Percentiles rank a stretch among this genome's conserved stretches.
phyloP scores from a whole-genome alignment of 306 rosid genomes.

The Ceratonia siliqua region DNA sequence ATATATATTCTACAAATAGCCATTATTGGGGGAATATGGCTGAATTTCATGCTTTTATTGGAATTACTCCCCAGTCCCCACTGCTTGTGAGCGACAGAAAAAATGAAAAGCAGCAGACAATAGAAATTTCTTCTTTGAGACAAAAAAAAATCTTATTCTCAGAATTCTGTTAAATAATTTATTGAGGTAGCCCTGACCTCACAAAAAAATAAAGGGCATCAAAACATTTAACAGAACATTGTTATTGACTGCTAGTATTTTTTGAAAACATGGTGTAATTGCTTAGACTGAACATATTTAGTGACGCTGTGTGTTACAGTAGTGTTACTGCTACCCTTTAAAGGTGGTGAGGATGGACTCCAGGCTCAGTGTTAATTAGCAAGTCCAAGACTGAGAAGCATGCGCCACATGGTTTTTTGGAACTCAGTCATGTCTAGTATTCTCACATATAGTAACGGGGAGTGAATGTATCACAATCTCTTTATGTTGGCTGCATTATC shows the following conservation, averaged over 20 bases:
- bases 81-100: not conserved
- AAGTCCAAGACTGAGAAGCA: slow-evolving; percentile 11
- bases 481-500: not conserved
- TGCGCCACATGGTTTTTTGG: slow-evolving; percentile 4
- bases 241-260: not conserved
- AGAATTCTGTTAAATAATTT: not conserved
- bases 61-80: not conserved
- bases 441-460: not conserved
- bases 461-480: not conserved
- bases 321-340: not conserved
- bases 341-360: not conserved
- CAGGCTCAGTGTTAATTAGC: not conserved
- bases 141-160: not conserved
- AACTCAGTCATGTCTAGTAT: slow-evolving; percentile 4
- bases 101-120: not conserved
- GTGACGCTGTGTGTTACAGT: not conserved
- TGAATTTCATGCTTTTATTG: slow-evolving; percentile 10
- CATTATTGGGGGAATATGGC: not conserved
- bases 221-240: not conserved
- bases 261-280: not conserved
- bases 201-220: not conserved
- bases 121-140: not conserved
- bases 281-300: not conserved
- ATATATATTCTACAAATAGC: slow-evolving; percentile 8
- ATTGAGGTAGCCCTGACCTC: not conserved